Evolutionary conservation across 2,329 filamentous ascomycete genomes (phyloP).

Genomic region (Clarireedia sp.): DNA sequence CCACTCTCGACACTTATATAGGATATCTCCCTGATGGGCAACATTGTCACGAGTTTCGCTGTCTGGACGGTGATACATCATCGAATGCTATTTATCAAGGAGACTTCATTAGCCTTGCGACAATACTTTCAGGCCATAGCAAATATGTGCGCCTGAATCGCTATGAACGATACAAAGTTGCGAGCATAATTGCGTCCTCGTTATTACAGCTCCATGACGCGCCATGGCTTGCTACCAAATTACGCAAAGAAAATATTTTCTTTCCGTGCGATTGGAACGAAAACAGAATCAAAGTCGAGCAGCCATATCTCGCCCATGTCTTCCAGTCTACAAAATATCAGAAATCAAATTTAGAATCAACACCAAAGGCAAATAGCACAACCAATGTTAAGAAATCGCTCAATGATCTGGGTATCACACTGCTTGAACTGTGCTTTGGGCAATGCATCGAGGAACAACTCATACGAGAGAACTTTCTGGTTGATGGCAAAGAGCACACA

Average conservation of each 20-base stretch:
- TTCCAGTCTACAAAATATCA: conserved; percentile 8
- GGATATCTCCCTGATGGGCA: conserved; percentile 16
- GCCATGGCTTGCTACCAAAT: conserved; percentile 18
- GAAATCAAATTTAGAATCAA: background rate
- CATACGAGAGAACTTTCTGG: conserved; percentile 11
- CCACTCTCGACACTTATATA: background rate
- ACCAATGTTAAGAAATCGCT: conserved; percentile 13
- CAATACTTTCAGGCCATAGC: conserved; percentile 8
- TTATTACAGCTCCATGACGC: conserved; percentile 21
- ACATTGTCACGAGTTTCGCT: conserved; percentile 8
- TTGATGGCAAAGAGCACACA: conserved; percentile 14
- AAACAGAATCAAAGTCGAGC: conserved; percentile 12
- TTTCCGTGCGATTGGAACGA: conserved; percentile 14
- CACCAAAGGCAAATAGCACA: background rate
- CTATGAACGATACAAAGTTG: conserved; percentile 19
- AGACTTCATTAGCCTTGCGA: conserved; percentile 14
- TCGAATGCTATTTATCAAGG: background rate
- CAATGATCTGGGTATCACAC: conserved; percentile 18
- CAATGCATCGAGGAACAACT: conserved; percentile 19
- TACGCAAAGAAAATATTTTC: conserved; percentile 21
- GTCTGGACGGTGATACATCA: background rate
- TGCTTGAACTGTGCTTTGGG: conserved; percentile 25
- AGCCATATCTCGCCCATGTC: conserved; percentile 16
- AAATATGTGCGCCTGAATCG: conserved; percentile 9
- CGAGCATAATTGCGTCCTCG: conserved; percentile 19